A percentile compares a stretch with the other conserved stretches of the same genome.
Conservation (phyloP, 768 basidiomycete genomes). For the Gelatoporia subvermispora region DNA sequence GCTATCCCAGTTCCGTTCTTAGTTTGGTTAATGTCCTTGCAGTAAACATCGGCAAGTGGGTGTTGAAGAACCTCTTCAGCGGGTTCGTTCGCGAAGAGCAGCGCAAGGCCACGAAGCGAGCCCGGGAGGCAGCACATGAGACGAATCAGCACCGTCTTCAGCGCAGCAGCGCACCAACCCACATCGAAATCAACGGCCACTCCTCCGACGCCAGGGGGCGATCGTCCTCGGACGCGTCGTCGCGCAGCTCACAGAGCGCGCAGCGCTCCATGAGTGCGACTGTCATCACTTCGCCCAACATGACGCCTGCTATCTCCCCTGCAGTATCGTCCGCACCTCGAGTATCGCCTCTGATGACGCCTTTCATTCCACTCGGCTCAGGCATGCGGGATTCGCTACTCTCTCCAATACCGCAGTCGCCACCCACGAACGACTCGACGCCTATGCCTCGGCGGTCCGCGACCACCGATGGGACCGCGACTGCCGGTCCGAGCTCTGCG, state of each 20-base stretch:
- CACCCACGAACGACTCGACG: constrained; percentile 15
- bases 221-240: constrained; percentile 25
- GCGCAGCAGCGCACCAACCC: constrained; percentile 17
- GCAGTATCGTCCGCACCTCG: constrained; percentile 37
- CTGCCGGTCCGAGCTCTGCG: background rate
- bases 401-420: constrained; percentile 25
- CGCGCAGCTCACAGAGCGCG: background rate
- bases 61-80: constrained; percentile 78
- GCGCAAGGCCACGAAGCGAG: constrained; percentile 25
- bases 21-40: background rate
- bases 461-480: background rate
- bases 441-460: constrained; percentile 9
- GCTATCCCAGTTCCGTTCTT: constrained; percentile 1
- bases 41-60: constrained; percentile 95
- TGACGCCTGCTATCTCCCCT: constrained; percentile 63
- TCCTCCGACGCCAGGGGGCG: constrained; percentile 17
- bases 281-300: constrained; percentile 58
- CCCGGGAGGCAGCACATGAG: constrained; percentile 16
- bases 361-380: constrained; percentile 43
- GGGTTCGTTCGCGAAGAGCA: constrained; percentile 73
- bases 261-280: constrained; percentile 27
- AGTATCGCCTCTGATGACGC: constrained; percentile 53
- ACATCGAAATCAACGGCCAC: constrained; percentile 24
- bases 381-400: constrained; percentile 16
- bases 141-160: constrained; percentile 16